Percentiles rank a stretch among this genome's conserved stretches.
phyloP scores from a whole-genome alignment of 768 basidiomycete genomes.

The Leccinum arenicola region DNA sequence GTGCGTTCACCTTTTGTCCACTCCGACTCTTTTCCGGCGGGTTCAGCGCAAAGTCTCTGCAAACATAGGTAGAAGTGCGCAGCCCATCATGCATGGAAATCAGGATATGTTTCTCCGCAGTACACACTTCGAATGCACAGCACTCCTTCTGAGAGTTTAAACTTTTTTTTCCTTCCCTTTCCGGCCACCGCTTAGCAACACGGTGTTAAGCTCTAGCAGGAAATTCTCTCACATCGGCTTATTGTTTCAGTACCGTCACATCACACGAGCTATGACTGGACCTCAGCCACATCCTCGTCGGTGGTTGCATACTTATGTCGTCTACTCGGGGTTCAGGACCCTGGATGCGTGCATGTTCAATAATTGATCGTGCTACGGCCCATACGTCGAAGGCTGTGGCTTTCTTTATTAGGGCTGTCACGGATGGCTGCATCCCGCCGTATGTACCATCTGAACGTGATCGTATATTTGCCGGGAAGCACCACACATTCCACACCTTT shows the following conservation, averaged over 20 bases:
- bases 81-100: background rate
- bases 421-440: conserved; percentile 12
- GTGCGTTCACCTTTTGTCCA: background rate
- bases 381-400: conserved; percentile 10
- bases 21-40: background rate
- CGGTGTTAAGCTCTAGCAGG: background rate
- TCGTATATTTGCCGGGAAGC: conserved; percentile 10
- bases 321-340: conserved; percentile 17
- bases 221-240: background rate
- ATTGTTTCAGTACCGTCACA: background rate
- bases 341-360: conserved; percentile 14
- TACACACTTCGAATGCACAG: conserved; percentile 2
- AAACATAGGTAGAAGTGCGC: background rate
- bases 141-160: background rate
- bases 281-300: background rate
- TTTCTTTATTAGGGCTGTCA: conserved; percentile 12
- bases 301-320: conserved; percentile 3
- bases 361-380: conserved; percentile 13
- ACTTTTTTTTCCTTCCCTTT: background rate
- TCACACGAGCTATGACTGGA: conserved; percentile 1
- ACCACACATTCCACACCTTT: conserved; percentile 22
- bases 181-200: background rate
- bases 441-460: conserved; percentile 3
- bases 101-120: conserved; percentile 6
- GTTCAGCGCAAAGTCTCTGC: background rate